Percentiles rank a stretch among this genome's conserved stretches.
Conservation (phyloP, 495 filamentous ascomycete genomes). For the Trichoderma gamsii region DNA sequence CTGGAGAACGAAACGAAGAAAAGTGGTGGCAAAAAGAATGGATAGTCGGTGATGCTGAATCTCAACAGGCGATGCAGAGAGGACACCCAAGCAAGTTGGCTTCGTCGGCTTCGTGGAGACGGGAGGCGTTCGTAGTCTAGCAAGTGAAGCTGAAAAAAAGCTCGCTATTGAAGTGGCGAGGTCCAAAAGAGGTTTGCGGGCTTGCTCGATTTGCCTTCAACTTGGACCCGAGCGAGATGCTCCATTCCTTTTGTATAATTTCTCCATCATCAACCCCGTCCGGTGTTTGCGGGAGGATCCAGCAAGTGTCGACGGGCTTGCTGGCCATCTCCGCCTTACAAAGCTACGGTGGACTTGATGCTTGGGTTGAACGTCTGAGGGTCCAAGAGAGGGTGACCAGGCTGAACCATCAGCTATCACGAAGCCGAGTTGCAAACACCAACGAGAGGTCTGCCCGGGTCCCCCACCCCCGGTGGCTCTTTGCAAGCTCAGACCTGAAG, state of each 20-base stretch:
- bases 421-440: neutral
- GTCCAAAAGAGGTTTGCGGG: neutral
- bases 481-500: conserved; percentile 13
- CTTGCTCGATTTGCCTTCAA: neutral
- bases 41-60: neutral
- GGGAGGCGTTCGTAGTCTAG: neutral
- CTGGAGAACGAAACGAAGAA: neutral
- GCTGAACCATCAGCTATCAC: conserved; percentile 14
- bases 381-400: conserved; percentile 7
- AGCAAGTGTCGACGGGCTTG: neutral
- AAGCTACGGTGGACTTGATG: conserved; percentile 7
- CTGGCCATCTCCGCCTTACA: conserved; percentile 5
- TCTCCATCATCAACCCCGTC: conserved; percentile 6
- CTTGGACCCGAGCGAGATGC: conserved; percentile 2
- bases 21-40: neutral
- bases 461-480: conserved; percentile 2
- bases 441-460: conserved; percentile 9
- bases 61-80: neutral
- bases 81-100: neutral
- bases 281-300: conserved; percentile 7
- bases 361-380: conserved; percentile 5
- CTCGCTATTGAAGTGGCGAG: neutral
- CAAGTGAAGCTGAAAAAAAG: conserved; percentile 1
- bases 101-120: neutral
- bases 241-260: conserved; percentile 12